Percentiles rank a stretch among this genome's conserved stretches.
phyloP scores from a whole-genome alignment of 306 rosid genomes.

The Castanospermum australe region DNA sequence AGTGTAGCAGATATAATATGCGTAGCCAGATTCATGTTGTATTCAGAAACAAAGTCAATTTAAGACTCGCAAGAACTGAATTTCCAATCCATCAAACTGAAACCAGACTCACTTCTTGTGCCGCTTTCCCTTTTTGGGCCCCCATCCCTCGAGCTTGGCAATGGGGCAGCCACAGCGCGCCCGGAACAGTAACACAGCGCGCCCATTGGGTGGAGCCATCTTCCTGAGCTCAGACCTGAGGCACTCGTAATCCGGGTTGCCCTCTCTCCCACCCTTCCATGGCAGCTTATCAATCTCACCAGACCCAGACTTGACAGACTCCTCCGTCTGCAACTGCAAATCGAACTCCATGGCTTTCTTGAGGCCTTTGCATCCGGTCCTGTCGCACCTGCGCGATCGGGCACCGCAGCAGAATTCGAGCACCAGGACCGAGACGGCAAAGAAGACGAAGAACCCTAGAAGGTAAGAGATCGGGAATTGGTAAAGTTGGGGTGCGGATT shows the following conservation, averaged over 20 bases:
- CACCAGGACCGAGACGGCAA: conserved; percentile 29
- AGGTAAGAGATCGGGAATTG: conserved; percentile 44
- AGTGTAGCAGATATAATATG: background rate
- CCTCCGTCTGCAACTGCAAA: conserved; percentile 73
- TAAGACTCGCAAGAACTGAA: background rate
- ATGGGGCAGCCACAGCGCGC: conserved; percentile 86
- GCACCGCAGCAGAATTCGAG: conserved; percentile 61
- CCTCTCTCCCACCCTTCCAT: conserved; percentile 86
- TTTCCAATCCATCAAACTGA: background rate
- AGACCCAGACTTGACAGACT: conserved; percentile 39
- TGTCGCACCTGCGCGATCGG: conserved; percentile 60
- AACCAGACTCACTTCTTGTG: conserved; percentile 75
- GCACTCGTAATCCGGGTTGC: conserved; percentile 85
- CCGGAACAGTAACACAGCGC: conserved; percentile 82
- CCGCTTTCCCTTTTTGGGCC: conserved; percentile 81
- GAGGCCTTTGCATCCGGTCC: conserved; percentile 64
- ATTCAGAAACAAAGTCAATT: background rate
- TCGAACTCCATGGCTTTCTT: conserved; percentile 91
- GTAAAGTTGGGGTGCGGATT: conserved; percentile 32
- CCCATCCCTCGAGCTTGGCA: conserved; percentile 90
- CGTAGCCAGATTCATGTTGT: background rate
- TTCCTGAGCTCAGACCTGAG: conserved; percentile 78
- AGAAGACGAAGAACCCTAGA: conserved; percentile 49
- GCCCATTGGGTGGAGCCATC: conserved; percentile 96
- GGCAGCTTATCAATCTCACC: conserved; percentile 71